A percentile compares a stretch with the other conserved stretches of the same genome.
phyloP scores from a whole-genome alignment of 768 basidiomycete species.

The Tricholoma matsutake region DNA sequence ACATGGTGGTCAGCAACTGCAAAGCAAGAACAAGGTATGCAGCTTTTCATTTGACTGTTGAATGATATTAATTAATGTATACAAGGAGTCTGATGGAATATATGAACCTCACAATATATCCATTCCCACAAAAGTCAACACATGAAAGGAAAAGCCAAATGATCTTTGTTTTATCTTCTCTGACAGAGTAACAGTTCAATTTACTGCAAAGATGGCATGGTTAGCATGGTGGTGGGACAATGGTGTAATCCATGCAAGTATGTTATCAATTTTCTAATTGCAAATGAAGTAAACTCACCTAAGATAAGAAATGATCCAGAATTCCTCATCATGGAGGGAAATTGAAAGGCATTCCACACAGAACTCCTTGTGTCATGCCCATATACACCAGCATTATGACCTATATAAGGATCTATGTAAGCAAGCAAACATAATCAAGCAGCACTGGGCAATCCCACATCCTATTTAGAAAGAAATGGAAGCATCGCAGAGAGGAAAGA shows the following conservation, averaged over 20 bases:
- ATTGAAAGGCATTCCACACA: background rate
- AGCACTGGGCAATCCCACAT: slow-evolving; percentile 1
- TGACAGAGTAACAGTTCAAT: background rate
- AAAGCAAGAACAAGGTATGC: background rate
- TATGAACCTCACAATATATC: background rate
- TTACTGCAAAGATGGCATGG: background rate
- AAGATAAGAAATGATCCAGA: background rate
- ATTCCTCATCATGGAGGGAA: background rate
- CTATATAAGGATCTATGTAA: background rate
- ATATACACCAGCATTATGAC: background rate
- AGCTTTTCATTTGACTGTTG: background rate
- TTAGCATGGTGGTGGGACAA: background rate
- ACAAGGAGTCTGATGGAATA: background rate
- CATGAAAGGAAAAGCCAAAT: background rate
- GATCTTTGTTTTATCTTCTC: background rate
- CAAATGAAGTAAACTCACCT: background rate
- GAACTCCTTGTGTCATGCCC: background rate
- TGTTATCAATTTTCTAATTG: background rate
- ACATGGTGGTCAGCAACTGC: background rate
- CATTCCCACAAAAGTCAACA: background rate
- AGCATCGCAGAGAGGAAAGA: background rate
- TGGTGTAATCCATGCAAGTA: slow-evolving; percentile 1
- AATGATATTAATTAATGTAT: background rate
- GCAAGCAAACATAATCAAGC: background rate
- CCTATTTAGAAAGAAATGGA: background rate